Conservation (phyloP, 164 flowering plant species). For the Tetracentron sinense region DNA sequence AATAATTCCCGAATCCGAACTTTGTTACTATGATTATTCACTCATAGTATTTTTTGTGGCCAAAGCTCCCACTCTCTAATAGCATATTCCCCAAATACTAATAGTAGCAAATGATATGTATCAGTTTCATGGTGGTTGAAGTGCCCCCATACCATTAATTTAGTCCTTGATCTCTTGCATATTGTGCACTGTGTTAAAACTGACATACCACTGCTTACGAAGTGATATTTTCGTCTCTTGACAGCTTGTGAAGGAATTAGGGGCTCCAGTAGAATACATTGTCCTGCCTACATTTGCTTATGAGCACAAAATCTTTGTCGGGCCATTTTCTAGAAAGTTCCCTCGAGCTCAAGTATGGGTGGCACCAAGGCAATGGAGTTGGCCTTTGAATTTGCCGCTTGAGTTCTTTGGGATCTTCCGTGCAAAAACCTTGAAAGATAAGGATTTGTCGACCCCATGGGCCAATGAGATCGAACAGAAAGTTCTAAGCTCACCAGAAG, state of each 20-base stretch:
- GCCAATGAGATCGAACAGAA: conserved; percentile 90
- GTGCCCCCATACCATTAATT: not conserved
- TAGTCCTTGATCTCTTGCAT: not conserved
- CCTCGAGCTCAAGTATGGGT: conserved; percentile 92
- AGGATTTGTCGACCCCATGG: conserved; percentile 79
- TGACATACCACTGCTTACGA: not conserved
- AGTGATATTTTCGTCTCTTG: conserved; percentile 8
- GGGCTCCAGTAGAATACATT: conserved; percentile 86
- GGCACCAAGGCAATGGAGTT: conserved; percentile 98
- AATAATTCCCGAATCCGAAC: too few relatives aligned
- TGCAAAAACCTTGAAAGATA: conserved; percentile 70
- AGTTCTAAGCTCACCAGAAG: conserved; percentile 93
- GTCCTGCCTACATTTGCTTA: conserved; percentile 98
- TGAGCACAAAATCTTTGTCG: conserved; percentile 95
- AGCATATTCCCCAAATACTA: too few relatives aligned
- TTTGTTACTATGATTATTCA: too few relatives aligned
- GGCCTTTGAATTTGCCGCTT: conserved; percentile 96
- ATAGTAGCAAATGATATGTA: too few relatives aligned
- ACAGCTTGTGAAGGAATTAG: conserved; percentile 90
- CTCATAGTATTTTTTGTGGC: too few relatives aligned
- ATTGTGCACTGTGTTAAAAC: not conserved
- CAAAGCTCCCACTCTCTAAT: too few relatives aligned
- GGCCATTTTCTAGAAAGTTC: conserved; percentile 95
- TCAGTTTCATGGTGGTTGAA: too few relatives aligned
- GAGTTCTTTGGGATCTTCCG: conserved; percentile 93